These are phyloP conservation scores for Tetradesmus obliquus DNA, from an alignment of 139 green algal species.

Conservation along the genomic window DNA sequence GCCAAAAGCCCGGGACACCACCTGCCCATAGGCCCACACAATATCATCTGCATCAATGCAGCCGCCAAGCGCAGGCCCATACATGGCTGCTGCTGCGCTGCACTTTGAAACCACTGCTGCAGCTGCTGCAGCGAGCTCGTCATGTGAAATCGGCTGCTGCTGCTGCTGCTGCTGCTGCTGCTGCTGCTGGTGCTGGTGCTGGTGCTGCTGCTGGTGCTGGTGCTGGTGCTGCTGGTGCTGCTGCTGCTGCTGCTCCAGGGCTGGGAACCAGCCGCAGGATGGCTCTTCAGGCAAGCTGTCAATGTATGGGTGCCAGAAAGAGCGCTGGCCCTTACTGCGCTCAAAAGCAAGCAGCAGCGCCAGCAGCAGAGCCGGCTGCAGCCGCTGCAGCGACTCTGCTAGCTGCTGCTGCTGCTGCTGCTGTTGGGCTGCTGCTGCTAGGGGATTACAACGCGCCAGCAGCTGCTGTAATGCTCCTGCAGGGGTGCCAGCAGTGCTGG, in stretches of 20 bases:
- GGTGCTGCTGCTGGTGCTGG: background rate
- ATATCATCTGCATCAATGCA: conserved; percentile 27
- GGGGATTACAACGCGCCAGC: background rate
- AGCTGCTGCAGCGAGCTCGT: background rate
- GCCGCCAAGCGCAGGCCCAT: background rate
- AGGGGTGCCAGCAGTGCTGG: background rate
- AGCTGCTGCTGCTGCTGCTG: conserved; percentile 15
- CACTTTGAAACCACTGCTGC: background rate
- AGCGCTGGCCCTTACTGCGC: conserved; percentile 14
- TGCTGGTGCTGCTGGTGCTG: background rate
- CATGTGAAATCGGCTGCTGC: background rate
- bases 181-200: background rate
- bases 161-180: no score
- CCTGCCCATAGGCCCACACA: conserved; percentile 48
- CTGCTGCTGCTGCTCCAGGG: background rate
- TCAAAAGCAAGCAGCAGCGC: conserved; percentile 50
- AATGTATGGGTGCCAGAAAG: conserved; percentile 54
- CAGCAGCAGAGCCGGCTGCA: conserved; percentile 31
- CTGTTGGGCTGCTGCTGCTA: background rate
- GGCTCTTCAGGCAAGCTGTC: background rate
- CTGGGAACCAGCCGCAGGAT: conserved; percentile 37
- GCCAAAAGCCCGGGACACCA: conserved; percentile 49
- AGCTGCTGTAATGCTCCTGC: background rate
- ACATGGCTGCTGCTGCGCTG: background rate
- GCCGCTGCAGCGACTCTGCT: background rate